A percentile compares a stretch with the other conserved stretches of the same genome.
phyloP scores from a whole-genome alignment of 768 basidiomycete species.

The Lenzites betulinus region DNA sequence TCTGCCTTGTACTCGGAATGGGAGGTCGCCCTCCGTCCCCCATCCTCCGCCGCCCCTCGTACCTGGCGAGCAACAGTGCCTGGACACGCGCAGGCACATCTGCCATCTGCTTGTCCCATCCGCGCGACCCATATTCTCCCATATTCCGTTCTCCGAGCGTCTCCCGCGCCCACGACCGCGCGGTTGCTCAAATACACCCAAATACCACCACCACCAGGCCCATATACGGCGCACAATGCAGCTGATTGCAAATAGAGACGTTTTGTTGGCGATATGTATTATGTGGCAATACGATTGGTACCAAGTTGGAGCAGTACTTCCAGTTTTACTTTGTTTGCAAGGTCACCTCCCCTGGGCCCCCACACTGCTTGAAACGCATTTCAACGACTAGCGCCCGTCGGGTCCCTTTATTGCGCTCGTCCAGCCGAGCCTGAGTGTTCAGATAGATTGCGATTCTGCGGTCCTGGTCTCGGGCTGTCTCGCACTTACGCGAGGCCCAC shows the following conservation, averaged over 20 bases:
- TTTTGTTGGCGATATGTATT: too few species aligned
- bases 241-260: too few species aligned
- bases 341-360: too few species aligned
- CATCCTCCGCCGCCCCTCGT: not conserved
- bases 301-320: too few species aligned
- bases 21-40: conserved; percentile 2
- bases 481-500: too few species aligned
- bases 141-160: conserved; percentile 1
- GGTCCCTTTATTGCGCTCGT: too few species aligned
- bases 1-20: conserved; percentile 28
- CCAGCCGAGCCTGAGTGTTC: too few species aligned
- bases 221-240: conserved; percentile 1
- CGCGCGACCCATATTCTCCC: not conserved
- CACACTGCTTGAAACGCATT: too few species aligned
- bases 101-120: not conserved
- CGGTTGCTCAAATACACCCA: not conserved
- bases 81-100: conserved; percentile 1
- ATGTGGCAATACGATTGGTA: too few species aligned
- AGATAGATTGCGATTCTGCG: not conserved
- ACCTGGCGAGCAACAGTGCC: conserved; percentile 18
- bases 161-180: not conserved
- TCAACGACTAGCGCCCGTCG: too few species aligned
- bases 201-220: conserved; percentile 1
- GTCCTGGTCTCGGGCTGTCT: not conserved
- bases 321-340: too few species aligned